Percentiles rank a stretch among this genome's conserved stretches.
These are phyloP conservation scores for Suhomyces maxii DNA, from an alignment of 1,139 yeast genomes.

Conservation along the genomic window DNA sequence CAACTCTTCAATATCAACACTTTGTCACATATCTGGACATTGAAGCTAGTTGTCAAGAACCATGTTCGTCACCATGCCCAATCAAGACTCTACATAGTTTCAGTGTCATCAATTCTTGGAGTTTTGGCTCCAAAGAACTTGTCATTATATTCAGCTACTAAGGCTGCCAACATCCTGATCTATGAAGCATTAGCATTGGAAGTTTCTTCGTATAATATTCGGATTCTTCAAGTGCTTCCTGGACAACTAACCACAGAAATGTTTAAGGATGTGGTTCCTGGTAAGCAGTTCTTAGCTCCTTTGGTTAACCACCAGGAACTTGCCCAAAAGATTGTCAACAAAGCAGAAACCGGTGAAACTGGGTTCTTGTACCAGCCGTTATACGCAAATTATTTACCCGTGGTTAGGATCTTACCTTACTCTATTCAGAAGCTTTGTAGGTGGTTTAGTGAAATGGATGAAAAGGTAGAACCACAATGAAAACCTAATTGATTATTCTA, in stretches of 20 bases:
- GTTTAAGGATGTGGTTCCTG: conserved; percentile 63
- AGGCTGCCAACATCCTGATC: conserved; percentile 59
- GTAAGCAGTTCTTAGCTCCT: conserved; percentile 66
- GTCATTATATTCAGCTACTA: conserved; percentile 64
- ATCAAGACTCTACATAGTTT: conserved; percentile 50
- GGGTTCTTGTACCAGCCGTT: conserved; percentile 60
- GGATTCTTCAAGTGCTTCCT: conserved; percentile 56
- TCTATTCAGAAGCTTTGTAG: conserved; percentile 46
- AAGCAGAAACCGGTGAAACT: conserved; percentile 45
- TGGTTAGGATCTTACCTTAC: conserved; percentile 54
- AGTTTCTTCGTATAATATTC: conserved; percentile 26
- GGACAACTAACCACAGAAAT: conserved; percentile 67
- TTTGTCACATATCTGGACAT: conserved; percentile 54
- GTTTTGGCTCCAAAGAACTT: conserved; percentile 67
- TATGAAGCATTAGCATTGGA: conserved; percentile 64
- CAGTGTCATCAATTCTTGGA: conserved; percentile 71
- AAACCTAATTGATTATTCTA: neutral
- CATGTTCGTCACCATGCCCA: conserved; percentile 1
- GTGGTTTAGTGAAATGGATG: conserved; percentile 55
- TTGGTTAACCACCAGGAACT: conserved; percentile 44
- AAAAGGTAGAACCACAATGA: conserved; percentile 17
- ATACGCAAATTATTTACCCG: conserved; percentile 59
- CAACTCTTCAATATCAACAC: conserved; percentile 55
- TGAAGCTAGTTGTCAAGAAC: conserved; percentile 41
- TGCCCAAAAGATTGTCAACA: conserved; percentile 43